Conservation (phyloP, 768 basidiomycete genomes). For the Krasilnikovozyma curviuscula region DNA sequence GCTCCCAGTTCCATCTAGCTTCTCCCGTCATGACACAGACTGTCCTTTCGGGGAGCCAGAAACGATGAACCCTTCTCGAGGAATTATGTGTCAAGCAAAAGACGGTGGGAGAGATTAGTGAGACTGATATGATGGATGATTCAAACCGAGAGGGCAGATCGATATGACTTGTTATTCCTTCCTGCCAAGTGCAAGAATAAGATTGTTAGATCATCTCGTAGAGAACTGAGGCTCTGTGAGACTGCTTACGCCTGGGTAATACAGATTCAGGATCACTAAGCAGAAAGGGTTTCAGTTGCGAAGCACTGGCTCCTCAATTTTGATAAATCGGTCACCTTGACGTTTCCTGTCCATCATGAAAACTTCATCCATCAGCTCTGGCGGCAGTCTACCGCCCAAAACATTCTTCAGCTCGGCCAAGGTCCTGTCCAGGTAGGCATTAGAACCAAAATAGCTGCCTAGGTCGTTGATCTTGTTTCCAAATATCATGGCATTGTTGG, state of each 20-base stretch:
- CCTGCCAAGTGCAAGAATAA: neutral
- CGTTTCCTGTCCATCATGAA: neutral
- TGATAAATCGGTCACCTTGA: neutral
- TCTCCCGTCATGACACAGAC: constrained; percentile 58
- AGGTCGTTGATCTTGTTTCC: neutral
- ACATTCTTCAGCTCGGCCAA: neutral
- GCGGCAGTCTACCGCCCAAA: neutral
- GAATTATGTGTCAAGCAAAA: constrained; percentile 5
- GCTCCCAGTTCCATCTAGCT: constrained; percentile 70
- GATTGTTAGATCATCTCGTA: neutral
- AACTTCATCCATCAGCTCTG: neutral
- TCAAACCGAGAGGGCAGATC: constrained; percentile 68
- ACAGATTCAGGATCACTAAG: constrained; percentile 64
- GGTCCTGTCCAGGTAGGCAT: neutral
- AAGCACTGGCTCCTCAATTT: neutral
- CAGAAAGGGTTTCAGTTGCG: neutral
- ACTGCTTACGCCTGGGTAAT: constrained; percentile 43
- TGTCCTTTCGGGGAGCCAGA: constrained; percentile 59
- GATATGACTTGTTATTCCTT: constrained; percentile 74
- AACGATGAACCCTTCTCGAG: constrained; percentile 25
- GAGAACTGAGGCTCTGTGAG: neutral
- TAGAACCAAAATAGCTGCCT: neutral
- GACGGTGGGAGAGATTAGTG: constrained; percentile 55
- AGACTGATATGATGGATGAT: constrained; percentile 77
- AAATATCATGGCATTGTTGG: constrained; percentile 11